Base-by-base conservation (phyloP, 306 rosid genomes). In the Medicago ruthenica region DNA sequence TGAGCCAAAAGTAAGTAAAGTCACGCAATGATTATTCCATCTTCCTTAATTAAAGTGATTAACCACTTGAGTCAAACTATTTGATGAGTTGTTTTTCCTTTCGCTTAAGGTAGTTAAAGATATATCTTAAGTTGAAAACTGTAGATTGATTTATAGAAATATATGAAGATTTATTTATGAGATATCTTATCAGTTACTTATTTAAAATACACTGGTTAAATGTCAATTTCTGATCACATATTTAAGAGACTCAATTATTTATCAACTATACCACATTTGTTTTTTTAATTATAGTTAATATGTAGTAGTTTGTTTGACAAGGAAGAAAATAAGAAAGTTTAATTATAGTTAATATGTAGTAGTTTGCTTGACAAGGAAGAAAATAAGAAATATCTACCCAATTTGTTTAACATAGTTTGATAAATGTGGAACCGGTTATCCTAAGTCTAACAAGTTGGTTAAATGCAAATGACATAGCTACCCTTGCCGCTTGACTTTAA, bases 401-500 rank as follows among this genome's bases (percentile, higher is more conserved):
- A 41, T 13, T 70, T 77, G 16, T 67, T 77, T 59, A 40, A 6
- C 34, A 12, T 20, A 11, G 9, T 70, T 79, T 63, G 41, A 74
- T 81, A 17, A 67, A 71, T 58, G 70, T 74, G 81, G 74, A 77
- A 70, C 24, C 34, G 71, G 40, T 82, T 67, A 77, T 77, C 82
- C 37, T 9, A 76, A 76, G 89, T 85, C 90, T 71, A 74, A 62
- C 67, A 31, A 17, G 87, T 85, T 77, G 80, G 81, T 78, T 53
- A 11, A 34, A 8, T 36, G 2, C 10, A 81, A 85, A 85, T 84
- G 83, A 85, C 92, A 45, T 7, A 81, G 21, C 41, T 81, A 73
- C 81, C 88, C 93, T 67, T 68, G 12, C 80, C 81, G 45, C 3
- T 88, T 86, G 88, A 91, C 91, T 80, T 75, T 80, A 42, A 11